Evolutionary conservation across 768 basidiomycete species (phyloP).

Genomic region (Melanogaster broomeanus): DNA sequence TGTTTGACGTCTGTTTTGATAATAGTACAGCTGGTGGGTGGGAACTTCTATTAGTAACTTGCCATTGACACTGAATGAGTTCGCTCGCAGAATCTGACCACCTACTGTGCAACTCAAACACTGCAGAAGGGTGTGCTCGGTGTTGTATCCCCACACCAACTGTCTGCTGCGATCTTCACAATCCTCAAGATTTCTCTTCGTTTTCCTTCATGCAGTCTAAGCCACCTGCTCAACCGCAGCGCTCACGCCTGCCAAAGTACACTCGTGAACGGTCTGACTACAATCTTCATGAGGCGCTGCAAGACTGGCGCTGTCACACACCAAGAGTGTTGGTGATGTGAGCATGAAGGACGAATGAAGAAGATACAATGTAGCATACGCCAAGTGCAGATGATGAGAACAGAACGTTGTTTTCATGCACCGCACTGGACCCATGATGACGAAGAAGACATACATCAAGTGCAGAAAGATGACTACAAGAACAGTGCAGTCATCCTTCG

Average conservation of each 20-base stretch:
- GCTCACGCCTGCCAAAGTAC: conserved; percentile 6
- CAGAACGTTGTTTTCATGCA: too few species aligned
- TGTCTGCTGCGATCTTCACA: conserved; percentile 28
- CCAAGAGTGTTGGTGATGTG: too few species aligned
- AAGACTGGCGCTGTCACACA: conserved; percentile 19
- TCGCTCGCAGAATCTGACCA: conserved; percentile 7
- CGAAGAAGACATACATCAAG: too few species aligned
- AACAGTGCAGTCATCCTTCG: too few species aligned
- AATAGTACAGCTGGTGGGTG: conserved; percentile 23
- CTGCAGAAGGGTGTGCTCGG: conserved; percentile 12
- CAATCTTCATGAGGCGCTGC: not conserved
- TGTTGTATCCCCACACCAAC: conserved; percentile 8
- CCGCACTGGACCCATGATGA: too few species aligned
- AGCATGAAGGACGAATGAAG: too few species aligned
- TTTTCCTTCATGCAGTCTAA: not conserved
- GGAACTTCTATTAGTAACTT: not conserved
- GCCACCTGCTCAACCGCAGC: not conserved
- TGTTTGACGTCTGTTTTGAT: conserved; percentile 19
- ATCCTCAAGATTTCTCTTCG: conserved; percentile 6
- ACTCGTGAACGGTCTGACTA: not conserved
- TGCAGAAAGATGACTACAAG: too few species aligned
- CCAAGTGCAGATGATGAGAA: too few species aligned
- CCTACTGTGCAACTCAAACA: not conserved
- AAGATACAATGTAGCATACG: too few species aligned
- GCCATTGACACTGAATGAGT: not conserved